Evolutionary conservation across 2,329 filamentous ascomycete genomes (phyloP), one percentile per base, ranked within the genome.

Genomic region (Fusarium vanettenii): DNA sequence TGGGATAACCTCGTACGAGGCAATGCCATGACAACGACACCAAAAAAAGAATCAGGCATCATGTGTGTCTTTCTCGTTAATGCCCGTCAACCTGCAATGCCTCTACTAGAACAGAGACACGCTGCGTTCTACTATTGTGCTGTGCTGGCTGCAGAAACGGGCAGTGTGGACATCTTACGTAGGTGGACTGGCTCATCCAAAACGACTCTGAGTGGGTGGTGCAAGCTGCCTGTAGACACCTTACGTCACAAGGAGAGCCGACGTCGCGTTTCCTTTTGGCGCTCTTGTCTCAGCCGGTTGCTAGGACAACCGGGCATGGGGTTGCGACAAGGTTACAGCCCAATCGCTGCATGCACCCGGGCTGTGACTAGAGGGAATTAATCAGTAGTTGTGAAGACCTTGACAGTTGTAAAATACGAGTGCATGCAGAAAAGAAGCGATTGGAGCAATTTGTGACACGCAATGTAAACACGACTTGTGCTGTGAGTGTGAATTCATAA

Each of bases 401-500:
- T 59, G 27, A 13, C 52, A 18, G 22, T 57, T 48, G 35, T 25
- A 25, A 18, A 11, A 25, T n/a, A 48, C 20, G 43, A 45, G 60
- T 57, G 66, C 52, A 48, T 45, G 45, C 48, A 59, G 33, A 55
- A 13, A 37, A 61, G 48, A 20, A 61, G 11, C 69, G 66, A 76
- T 70, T 78, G 76, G 74, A 64, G 55, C 2, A 48, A 37, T 20
- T 56, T 22, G 55, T 73, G 76, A 74, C 76, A 78, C 76, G 76
- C 65, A 57, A 31, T 13, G 14, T n/a, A 13, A 60, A 66, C 27
- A 63, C 6, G 8, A 48, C 16, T 18, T n/a, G 6, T 31, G 55
- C 48, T 39, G 45, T 25, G 59, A 39, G 55, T 50, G 48, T 60
- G 10, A 35, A 18, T 63, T 29, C 48, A 18, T 48, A 33, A n/a